A percentile compares a stretch with the other conserved stretches of the same genome.
phyloP scores from a whole-genome alignment of 257 asterid genomes.

The Osmanthus fragrans region DNA sequence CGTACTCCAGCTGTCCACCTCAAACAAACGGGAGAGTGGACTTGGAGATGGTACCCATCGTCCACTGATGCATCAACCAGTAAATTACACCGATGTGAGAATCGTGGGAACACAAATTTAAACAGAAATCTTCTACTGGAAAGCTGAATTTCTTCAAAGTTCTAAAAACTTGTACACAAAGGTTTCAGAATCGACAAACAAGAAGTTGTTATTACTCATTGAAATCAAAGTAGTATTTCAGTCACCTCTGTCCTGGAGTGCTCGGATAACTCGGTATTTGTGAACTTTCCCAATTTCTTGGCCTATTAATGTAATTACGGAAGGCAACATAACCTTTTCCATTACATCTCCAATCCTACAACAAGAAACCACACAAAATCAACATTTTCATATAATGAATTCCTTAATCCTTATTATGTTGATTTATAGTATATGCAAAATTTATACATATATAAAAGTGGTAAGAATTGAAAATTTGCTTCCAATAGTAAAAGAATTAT shows the following conservation, averaged over 20 bases:
- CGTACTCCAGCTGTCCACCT: constrained; percentile 71
- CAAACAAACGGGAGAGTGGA: constrained; percentile 58
- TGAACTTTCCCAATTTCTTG: constrained; percentile 72
- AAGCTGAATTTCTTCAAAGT: constrained; percentile 22
- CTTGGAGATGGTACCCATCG: constrained; percentile 75
- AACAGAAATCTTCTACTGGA: constrained; percentile 39
- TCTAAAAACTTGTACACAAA: neutral
- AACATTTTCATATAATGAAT: constrained; percentile 2
- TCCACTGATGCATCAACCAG: constrained; percentile 98
- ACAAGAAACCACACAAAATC: constrained; percentile 26
- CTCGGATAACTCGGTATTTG: constrained; percentile 60
- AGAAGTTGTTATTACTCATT: constrained; percentile 18
- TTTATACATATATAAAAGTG: too few relatives aligned
- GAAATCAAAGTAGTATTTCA: constrained; percentile 38
- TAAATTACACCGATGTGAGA: constrained; percentile 92
- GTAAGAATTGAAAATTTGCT: neutral
- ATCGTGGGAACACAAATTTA: constrained; percentile 57
- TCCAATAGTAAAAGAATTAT: neutral
- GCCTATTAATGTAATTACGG: constrained; percentile 81
- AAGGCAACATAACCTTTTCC: constrained; percentile 85
- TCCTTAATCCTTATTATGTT: neutral
- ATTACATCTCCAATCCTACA: constrained; percentile 88
- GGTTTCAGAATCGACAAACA: constrained; percentile 1
- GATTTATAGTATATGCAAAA: neutral
- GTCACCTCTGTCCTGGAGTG: constrained; percentile 93